Evolutionary conservation across 768 basidiomycete genomes (phyloP), one percentile per base, ranked within the genome.

Genomic region (Tremella fuciformis): DNA sequence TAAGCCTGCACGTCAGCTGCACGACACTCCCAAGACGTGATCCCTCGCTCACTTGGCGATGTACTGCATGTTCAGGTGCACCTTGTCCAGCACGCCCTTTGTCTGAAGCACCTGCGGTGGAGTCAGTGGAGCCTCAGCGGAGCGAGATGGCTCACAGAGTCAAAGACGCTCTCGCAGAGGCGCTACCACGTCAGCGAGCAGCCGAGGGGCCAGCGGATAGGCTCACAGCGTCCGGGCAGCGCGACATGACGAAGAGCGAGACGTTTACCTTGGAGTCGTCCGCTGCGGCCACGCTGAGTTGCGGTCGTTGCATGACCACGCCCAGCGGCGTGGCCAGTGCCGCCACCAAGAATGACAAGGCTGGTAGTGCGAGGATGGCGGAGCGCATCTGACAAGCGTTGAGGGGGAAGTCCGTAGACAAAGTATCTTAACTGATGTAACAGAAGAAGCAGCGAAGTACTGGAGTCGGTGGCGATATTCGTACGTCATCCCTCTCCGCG

Each of bases 121-220:
- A 42, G 48, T 34, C 29, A 34, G 29, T 34, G 11, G 11, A 34
- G 29, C 29, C 13, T 8, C n/a, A 46, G 1, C 11, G 4, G 19
- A n/a, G 34, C 46, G 2, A 13, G 22, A 15, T 26, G 9, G 56
- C 68, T 61, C 26, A 91, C 88, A 19, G 82, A 78, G 70, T 89
- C 83, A 76, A 91, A 89, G 0, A 87, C 79, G 4, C 81, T 78
- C 76, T 94, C 91, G 72, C 90, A 92, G 13, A 88, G 66, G 38
- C 89, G 73, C 41, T 76, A 42, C 16, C 13, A 1, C 15, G 22
- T 60, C 26, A 64, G 52, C 21, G 13, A 16, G 15, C 16, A 29
- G 9, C 15, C 54, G n/a, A 38, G 9, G 19, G 38, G 25, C 13
- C 3, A 41, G 16, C 1, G 3, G 18, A 40, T n/a, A 22, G 21